Evolutionary conservation across 192 early-diverging fungal genomes (phyloP), one percentile per base, ranked within the genome.

Genomic region (Jimgerdemannia flammicorona): DNA sequence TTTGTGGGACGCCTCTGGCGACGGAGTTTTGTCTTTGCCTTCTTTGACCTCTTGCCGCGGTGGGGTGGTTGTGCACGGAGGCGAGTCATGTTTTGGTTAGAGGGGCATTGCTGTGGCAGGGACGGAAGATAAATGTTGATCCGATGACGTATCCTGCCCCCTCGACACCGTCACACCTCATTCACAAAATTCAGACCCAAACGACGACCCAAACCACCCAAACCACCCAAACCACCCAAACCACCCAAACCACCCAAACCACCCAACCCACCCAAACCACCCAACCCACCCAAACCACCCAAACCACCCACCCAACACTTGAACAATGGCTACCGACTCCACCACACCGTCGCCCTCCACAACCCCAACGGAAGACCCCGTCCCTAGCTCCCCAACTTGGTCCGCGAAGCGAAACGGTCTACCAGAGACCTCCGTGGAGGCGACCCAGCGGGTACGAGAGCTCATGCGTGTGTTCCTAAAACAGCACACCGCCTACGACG

Each of bases 401-500:
- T 59, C 49, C 2, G 6, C 49, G 0, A 59, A 59, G 14, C 49
- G 49, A 10, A 14, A 59, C 49, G 14, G 49, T 14, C 8, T 14
- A 6, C 8, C 49, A 59, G 49, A 59, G 49, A 59, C 49, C 6
- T 10, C 8, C 49, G 49, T 14, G 14, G 49, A 59, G 49, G 49
- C 49, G 14, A 59, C 49, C 49, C 49, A 59, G 49, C 49, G 49
- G 49, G 49, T 59, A 14, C 49, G 49, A 59, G 49, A 59, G 49
- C 49, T 76, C 3, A 75, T 85, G 67, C 68, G 77, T 43, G 67
- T 78, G 1, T 93, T 94, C 67, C 82, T 96, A 68, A 94, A 94
- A 75, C 87, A 94, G 71, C 91, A 95, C 79, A 92, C 93, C 3
- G 93, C 95, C 39, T 97, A 97, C 76, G 96, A 97, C 82, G 90